These are phyloP conservation scores for Hypoxylon sp. DNA, from an alignment of 2,329 filamentous ascomycete species.

Conservation along the genomic window DNA sequence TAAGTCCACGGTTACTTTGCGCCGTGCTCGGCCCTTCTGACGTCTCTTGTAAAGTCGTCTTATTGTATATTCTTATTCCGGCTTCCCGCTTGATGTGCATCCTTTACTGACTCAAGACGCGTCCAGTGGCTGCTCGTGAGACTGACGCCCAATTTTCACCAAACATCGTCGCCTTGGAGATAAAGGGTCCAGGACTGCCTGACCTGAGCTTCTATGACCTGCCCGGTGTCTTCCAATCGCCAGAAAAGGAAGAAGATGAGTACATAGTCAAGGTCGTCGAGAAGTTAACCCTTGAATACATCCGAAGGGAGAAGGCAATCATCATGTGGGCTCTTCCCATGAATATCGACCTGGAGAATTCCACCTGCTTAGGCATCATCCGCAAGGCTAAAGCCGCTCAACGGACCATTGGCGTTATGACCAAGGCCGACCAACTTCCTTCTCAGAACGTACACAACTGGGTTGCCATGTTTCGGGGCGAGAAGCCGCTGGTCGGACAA, in stretches of 20 bases:
- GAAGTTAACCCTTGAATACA: slow-evolving; percentile 78
- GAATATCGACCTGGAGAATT: slow-evolving; percentile 83
- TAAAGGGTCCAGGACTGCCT: slow-evolving; percentile 77
- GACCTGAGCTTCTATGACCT: slow-evolving; percentile 87
- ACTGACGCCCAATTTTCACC: slow-evolving; percentile 80
- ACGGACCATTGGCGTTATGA: slow-evolving; percentile 81
- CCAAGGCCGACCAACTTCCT: slow-evolving; percentile 81
- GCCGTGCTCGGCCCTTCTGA: too few relatives aligned
- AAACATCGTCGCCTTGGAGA: slow-evolving; percentile 82
- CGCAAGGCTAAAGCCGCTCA: slow-evolving; percentile 66
- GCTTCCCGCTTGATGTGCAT: background rate
- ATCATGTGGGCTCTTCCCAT: slow-evolving; percentile 84
- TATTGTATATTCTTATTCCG: slow-evolving; percentile 37
- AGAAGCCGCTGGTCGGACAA: slow-evolving; percentile 74
- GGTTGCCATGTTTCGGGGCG: slow-evolving; percentile 71
- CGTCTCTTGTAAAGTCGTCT: too few relatives aligned
- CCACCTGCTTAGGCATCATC: slow-evolving; percentile 76
- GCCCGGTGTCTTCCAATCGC: slow-evolving; percentile 82
- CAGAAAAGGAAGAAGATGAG: slow-evolving; percentile 72
- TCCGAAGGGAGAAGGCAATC: slow-evolving; percentile 76
- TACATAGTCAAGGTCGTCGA: slow-evolving; percentile 80
- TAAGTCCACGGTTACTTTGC: slow-evolving; percentile 45
- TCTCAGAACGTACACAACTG: slow-evolving; percentile 69
- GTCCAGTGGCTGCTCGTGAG: slow-evolving; percentile 55
- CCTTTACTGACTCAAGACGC: slow-evolving; percentile 12